Evolutionary conservation across 2,329 filamentous ascomycete species (phyloP).

Genomic region (Orbilia blumenaviensis): DNA sequence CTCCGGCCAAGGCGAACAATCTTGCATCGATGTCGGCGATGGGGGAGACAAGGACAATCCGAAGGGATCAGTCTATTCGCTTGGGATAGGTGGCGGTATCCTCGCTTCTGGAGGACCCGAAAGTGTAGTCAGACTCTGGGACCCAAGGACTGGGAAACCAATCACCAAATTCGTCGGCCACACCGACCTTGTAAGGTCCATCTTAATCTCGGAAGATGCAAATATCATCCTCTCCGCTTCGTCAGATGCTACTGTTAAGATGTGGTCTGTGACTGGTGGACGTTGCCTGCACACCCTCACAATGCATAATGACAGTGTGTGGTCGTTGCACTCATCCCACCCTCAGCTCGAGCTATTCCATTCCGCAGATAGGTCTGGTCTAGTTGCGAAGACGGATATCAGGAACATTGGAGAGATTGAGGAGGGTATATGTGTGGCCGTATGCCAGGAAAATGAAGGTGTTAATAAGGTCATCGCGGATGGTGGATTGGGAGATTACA

Average conservation of each 20-base stretch:
- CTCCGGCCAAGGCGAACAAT: constrained; percentile 77
- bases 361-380: constrained; percentile 87
- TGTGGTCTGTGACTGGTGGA: constrained; percentile 95
- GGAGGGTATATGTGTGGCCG: constrained; percentile 86
- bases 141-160: constrained; percentile 84
- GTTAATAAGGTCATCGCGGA: constrained; percentile 72
- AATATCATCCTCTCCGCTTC: constrained; percentile 94
- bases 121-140: constrained; percentile 90
- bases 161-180: constrained; percentile 97
- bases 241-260: constrained; percentile 95
- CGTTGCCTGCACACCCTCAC: constrained; percentile 97
- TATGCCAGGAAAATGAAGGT: constrained; percentile 89
- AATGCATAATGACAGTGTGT: constrained; percentile 98
- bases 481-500: constrained; percentile 71
- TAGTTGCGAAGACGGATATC: constrained; percentile 96
- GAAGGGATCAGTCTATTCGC: constrained; percentile 94
- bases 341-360: constrained; percentile 90
- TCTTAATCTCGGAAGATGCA: constrained; percentile 86
- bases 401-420: constrained; percentile 72
- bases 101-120: constrained; percentile 93
- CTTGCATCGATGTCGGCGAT: constrained; percentile 80
- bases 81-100: constrained; percentile 80
- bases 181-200: constrained; percentile 90
- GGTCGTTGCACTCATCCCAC: constrained; percentile 90
- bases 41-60: constrained; percentile 80